A percentile compares a stretch with the other conserved stretches of the same genome.
These are phyloP conservation scores for Eucalyptus pauciflora DNA, from an alignment of 345 rosid genomes.

Conservation along the genomic window DNA sequence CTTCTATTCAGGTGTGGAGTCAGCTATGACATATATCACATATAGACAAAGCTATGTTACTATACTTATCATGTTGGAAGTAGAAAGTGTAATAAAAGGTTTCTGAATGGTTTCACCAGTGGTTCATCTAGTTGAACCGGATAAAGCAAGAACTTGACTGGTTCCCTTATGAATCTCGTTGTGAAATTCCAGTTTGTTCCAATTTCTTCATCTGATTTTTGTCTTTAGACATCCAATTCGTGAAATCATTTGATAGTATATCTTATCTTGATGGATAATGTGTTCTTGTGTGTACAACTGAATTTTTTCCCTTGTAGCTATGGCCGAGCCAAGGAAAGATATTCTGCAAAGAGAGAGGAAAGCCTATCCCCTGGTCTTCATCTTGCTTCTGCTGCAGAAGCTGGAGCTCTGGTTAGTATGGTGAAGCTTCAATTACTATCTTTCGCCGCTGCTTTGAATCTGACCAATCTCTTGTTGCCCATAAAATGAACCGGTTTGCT, in stretches of 20 bases:
- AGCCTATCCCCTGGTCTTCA: conserved; percentile 64
- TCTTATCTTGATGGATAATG: neutral
- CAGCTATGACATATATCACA: neutral
- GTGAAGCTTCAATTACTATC: neutral
- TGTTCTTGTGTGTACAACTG: neutral
- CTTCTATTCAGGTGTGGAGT: neutral
- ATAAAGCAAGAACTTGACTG: neutral
- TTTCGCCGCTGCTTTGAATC: neutral
- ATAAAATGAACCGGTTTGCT: neutral
- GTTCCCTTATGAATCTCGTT: neutral
- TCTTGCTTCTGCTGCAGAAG: conserved; percentile 95
- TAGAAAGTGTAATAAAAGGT: neutral
- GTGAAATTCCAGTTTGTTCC: neutral
- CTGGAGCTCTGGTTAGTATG: conserved; percentile 75
- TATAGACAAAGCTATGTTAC: neutral
- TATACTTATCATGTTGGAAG: neutral
- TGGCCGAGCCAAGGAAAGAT: conserved; percentile 80
- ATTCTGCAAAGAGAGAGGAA: conserved; percentile 45
- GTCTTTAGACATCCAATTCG: neutral
- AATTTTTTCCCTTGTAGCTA: conserved; percentile 31
- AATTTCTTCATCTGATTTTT: neutral
- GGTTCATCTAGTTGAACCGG: neutral
- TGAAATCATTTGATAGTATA: neutral
- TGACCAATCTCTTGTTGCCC: neutral
- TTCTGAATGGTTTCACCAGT: neutral